Percentiles rank a stretch among this genome's conserved stretches.
phyloP scores from a whole-genome alignment of 2,329 filamentous ascomycete genomes.

The Cercospora sp. region DNA sequence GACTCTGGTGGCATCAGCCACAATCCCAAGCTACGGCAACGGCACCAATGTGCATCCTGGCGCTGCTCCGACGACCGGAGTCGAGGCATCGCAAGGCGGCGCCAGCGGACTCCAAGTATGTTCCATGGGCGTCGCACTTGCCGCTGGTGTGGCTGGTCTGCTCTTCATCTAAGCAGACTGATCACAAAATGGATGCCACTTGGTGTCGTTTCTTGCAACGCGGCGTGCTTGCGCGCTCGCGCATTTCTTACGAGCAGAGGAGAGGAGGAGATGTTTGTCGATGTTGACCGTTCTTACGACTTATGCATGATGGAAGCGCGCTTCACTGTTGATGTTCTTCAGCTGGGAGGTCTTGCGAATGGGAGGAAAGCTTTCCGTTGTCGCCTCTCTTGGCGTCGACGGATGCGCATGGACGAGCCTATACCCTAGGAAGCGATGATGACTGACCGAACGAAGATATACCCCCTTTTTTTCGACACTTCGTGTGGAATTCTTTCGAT shows the following conservation, averaged over 20 bases:
- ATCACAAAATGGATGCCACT: slow-evolving; percentile 6
- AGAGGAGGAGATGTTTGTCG: slow-evolving; percentile 3
- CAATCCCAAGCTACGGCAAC: slow-evolving; percentile 24
- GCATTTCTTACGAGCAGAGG: not conserved
- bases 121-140: slow-evolving; percentile 24
- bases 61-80: slow-evolving; percentile 16
- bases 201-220: slow-evolving; percentile 14
- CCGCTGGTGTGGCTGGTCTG: slow-evolving; percentile 28
- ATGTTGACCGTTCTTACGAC: slow-evolving; percentile 19
- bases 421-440: slow-evolving; percentile 20
- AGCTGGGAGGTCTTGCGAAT: slow-evolving; percentile 15
- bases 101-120: slow-evolving; percentile 25
- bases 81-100: slow-evolving; percentile 20
- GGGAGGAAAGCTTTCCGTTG: slow-evolving; percentile 7
- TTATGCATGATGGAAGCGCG: slow-evolving; percentile 21
- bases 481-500: slow-evolving; percentile 22
- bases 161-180: slow-evolving; percentile 16
- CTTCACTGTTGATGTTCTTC: slow-evolving; percentile 18
- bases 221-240: slow-evolving; percentile 12
- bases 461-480: slow-evolving; percentile 18
- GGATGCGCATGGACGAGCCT: slow-evolving; percentile 12
- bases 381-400: not conserved
- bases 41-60: slow-evolving; percentile 18
- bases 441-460: slow-evolving; percentile 17
- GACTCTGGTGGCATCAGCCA: not conserved